Base-by-base conservation (phyloP, 2,329 filamentous ascomycete genomes). In the Phyllosticta paracitricarpa region DNA sequence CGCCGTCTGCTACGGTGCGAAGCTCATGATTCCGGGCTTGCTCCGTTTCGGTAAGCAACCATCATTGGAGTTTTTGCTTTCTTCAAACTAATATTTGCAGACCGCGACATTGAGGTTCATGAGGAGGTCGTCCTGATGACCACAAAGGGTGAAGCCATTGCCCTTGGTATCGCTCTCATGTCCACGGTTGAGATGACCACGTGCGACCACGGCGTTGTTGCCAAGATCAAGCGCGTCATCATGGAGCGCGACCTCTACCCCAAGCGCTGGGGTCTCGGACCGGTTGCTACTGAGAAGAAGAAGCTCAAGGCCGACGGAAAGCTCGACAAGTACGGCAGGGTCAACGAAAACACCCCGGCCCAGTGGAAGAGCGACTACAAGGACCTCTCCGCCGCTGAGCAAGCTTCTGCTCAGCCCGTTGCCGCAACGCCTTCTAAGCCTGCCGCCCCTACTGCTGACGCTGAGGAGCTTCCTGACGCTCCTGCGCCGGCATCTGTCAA, bases 171-270 rank as follows among this genome's bases (percentile, higher is more conserved):
- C 70, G 91, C 94, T 19, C 90, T 96, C 76, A 99, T 99, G 94
- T 96, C 91, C 51, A 96, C 92, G 2, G 91, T 97, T 56, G 94
- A 97, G 79, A 89, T 99, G 77, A 91, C 91, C 30, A 93, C 91
- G 35, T 97, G 94, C 77, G 92, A 97, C 73, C 94, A 99, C 77
- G 94, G 94, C 69, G 91, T 97, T 63, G 93, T 97, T 63, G 94
- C 94, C 69, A 97, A 97, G 83, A 91, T 99, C 75, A 99, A 99
- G 87, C 88, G 94, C 70, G 96, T 92, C 78, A 99, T 99, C 77
- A 99, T 99, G 94, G 94, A 99, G 83, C 89, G 94, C 70, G 94
- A 97, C 75, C 83, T 97, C 63, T 99, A 99, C 83, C 94, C 94
- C 65, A 85, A 91, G 75, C 83, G 93, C 81, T 99, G 94, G 94